phyloP scores from a whole-genome alignment of 192 early-diverging fungal species.

The Jimgerdemannia flammicorona region DNA sequence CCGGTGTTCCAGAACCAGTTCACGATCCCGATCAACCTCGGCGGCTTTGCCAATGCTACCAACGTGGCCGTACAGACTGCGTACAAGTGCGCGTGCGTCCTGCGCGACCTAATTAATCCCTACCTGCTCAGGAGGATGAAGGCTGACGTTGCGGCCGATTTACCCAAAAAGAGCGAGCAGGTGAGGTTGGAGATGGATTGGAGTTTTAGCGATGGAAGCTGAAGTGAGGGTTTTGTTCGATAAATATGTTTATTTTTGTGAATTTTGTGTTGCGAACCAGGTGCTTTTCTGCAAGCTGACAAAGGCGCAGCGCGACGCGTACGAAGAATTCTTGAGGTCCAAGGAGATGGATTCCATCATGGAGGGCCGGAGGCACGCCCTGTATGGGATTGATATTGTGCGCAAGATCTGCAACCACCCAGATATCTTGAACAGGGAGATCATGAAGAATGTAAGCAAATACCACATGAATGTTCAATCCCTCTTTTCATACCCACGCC shows the following conservation, averaged over 20 bases:
- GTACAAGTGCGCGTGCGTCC: conserved; percentile 86
- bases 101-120: conserved; percentile 91
- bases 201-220: background rate
- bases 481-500: too few species aligned
- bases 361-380: conserved; percentile 72
- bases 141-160: conserved; percentile 82
- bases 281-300: conserved; percentile 91
- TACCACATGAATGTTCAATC: too few species aligned
- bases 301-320: conserved; percentile 62
- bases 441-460: background rate
- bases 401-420: conserved; percentile 98
- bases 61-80: conserved; percentile 91
- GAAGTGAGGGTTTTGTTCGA: background rate
- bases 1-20: conserved; percentile 89
- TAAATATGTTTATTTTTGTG: background rate
- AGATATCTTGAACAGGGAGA: conserved; percentile 56
- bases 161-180: conserved; percentile 91
- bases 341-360: conserved; percentile 75
- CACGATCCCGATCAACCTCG: conserved; percentile 86
- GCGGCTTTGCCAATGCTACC: conserved; percentile 90
- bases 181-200: conserved; percentile 1
- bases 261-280: background rate
- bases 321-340: conserved; percentile 69
- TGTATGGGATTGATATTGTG: conserved; percentile 88
- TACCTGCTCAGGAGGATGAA: conserved; percentile 92